A percentile compares a stretch with the other conserved stretches of the same genome.
phyloP scores from a whole-genome alignment of 208 protist genomes.

The Acanthamoeba rhysodes region DNA sequence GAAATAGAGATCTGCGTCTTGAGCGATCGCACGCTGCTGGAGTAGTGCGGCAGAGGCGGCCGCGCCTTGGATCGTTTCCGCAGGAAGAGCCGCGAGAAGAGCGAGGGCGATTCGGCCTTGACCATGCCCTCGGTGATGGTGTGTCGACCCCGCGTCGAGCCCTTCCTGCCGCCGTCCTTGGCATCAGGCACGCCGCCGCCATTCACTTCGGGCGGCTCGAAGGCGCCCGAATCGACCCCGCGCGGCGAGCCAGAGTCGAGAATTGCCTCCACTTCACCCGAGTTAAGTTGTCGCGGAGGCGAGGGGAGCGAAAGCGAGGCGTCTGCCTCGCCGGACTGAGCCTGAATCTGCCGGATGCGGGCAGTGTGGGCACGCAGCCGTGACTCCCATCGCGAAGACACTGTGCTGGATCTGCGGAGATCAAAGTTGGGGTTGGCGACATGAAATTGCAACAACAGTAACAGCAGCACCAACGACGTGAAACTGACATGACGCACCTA shows the following conservation, averaged over 20 bases:
- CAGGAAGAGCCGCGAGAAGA: slow-evolving; percentile 38
- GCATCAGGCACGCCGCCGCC: background rate
- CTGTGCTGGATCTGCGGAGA: background rate
- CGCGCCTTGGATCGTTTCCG: slow-evolving; percentile 16
- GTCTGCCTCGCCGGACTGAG: background rate
- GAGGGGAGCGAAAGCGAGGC: background rate
- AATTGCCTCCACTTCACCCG: background rate
- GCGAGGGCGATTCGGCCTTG: slow-evolving; percentile 21
- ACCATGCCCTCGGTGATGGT: slow-evolving; percentile 52
- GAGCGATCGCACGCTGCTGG: slow-evolving; percentile 22
- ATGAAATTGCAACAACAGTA: too few species aligned
- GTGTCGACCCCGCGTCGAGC: background rate
- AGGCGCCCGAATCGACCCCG: background rate
- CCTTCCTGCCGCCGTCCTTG: background rate
- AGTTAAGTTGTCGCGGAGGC: background rate
- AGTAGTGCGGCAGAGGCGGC: background rate
- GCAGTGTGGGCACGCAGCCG: slow-evolving; percentile 20
- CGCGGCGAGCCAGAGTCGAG: background rate
- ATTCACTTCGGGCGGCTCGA: background rate
- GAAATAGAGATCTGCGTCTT: background rate
- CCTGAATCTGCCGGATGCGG: slow-evolving; percentile 31
- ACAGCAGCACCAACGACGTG: too few species aligned
- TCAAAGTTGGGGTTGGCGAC: background rate
- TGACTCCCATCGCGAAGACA: slow-evolving; percentile 8
- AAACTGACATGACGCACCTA: background rate